Conservation (phyloP, 805 yeast genomes). For the Kazachstania viticola region DNA sequence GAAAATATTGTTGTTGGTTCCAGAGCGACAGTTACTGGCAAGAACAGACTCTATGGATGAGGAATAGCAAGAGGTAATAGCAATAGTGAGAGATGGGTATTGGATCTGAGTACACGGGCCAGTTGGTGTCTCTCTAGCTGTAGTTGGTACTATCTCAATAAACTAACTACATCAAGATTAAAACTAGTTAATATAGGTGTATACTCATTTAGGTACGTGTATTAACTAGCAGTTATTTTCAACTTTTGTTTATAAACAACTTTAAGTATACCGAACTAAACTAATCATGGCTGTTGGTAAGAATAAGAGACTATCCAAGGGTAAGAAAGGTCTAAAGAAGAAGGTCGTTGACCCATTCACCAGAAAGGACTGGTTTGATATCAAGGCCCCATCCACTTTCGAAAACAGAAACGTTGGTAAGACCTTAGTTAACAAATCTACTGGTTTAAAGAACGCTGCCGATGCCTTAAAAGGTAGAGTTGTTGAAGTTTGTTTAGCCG, state of each 20-base stretch:
- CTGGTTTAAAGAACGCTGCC: constrained; percentile 95
- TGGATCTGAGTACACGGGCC: too few species aligned
- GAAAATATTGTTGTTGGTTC: too few species aligned
- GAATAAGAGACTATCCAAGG: constrained; percentile 73
- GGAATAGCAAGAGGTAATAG: too few species aligned
- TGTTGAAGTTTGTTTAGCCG: constrained; percentile 90
- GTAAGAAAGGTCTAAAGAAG: constrained; percentile 97
- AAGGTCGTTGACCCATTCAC: constrained; percentile 98
- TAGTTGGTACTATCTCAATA: too few species aligned
- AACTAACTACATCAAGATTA: too few species aligned
- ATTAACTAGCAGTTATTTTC: too few species aligned
- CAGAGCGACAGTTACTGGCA: too few species aligned
- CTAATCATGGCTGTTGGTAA: constrained; percentile 66
- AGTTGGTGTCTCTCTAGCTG: too few species aligned
- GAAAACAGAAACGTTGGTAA: constrained; percentile 98
- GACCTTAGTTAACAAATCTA: constrained; percentile 94
- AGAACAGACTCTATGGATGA: too few species aligned
- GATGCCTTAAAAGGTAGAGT: constrained; percentile 98
- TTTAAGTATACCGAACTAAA: constrained; percentile 7
- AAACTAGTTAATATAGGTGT: too few species aligned
- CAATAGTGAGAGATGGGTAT: too few species aligned
- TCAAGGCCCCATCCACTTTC: constrained; percentile 96
- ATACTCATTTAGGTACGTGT: too few species aligned
- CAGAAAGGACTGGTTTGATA: constrained; percentile 97
- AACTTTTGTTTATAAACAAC: neutral